Evolutionary conservation across 495 filamentous ascomycete genomes (phyloP), one percentile per base, ranked within the genome.

Genomic region (Lophiostoma macrostomum): DNA sequence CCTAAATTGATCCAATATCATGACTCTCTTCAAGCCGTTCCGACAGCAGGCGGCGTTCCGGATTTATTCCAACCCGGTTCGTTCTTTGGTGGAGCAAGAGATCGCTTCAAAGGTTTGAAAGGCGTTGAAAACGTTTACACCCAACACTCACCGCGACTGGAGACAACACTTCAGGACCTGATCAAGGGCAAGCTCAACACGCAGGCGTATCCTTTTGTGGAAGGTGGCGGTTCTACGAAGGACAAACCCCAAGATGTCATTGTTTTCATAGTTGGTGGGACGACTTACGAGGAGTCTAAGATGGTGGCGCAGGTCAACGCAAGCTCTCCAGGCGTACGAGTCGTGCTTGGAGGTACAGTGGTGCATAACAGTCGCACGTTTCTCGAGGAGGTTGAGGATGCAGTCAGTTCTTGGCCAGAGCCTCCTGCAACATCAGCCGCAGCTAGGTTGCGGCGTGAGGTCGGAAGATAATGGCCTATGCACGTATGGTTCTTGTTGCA

Each of bases 81-180:
- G 5, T 87, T 98, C 48, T 96, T 98, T 71, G 88, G 87, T 25
- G 87, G 87, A 13, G 90, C 93, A 2, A 79, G 90, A 25, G 86
- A 86, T 61, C 84, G 90, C 1, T 91, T 98, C 70, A 95, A 95
- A 67, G 94, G 91, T 1, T 76, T 98, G 14, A 95, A 96, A 64
- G 93, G 93, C 12, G 91, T 97, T 3, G 93, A 98, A 67, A 98
- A 98, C 60, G 93, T 98, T 18, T 98, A 97, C 68, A 98, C 93
- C 0, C 94, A 97, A 68, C 93, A 98, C 69, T 93, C 90, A 1
- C 91, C 93, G 0, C 76, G 88, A 36, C 67, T 98, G 37, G 90
- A 96, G 68, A 79, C 80, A 8, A 96, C 89, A 0, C 72, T 98
- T 8, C 89, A 95, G 64, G 90, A 93, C 58, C 73, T 97, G 13